Evolutionary conservation across 2,329 filamentous ascomycete genomes (phyloP), one percentile per base, ranked within the genome.

Genomic region (Colletotrichum navitas): DNA sequence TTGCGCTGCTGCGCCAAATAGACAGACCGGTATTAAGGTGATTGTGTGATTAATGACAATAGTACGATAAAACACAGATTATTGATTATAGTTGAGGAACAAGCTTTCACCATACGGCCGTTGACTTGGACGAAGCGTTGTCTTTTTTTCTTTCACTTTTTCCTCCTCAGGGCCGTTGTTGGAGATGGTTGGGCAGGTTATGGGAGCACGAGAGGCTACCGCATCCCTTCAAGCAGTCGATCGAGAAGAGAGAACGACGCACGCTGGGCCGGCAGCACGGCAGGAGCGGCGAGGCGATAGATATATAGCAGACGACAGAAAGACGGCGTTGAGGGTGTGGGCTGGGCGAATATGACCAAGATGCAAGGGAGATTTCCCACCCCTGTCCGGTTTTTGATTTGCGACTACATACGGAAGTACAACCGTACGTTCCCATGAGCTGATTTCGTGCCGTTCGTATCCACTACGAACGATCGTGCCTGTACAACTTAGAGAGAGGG

Each of bases 371-470:
- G 36, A 58, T 58, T 58, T 26, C 36, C 11, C 4, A 16, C 55
- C 36, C 55, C 55, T 58, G 34, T 41, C 55, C 39, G 55, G 14
- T 18, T 58, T 41, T 41, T 41, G 34, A 39, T 58, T 58, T 58
- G 29, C 29, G 29, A 10, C 32, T 47, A 47, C 45, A 47, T 47
- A 24, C 21, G 45, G 45, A 47, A 47, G 45, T n/a, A 55, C 51
- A 55, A 10, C 11, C 12, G 12, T 26, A 39, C 10, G 32, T 21
- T 34, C 34, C 54, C 34, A 24, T 12, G 32, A 24, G 11, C 29
- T 52, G 49, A 11, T n/a, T 36, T 55, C 21, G 12, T 55, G 10
- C 41, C 41, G 18, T 21, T 24, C 29, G 12, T 11, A 24, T n/a
- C 12, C 32, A 26, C 34, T 11, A 56, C 21, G n/a, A 16, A 36